Evolutionary conservation across 768 basidiomycete genomes (phyloP).

Genomic region (Phaffia tasmanica): DNA sequence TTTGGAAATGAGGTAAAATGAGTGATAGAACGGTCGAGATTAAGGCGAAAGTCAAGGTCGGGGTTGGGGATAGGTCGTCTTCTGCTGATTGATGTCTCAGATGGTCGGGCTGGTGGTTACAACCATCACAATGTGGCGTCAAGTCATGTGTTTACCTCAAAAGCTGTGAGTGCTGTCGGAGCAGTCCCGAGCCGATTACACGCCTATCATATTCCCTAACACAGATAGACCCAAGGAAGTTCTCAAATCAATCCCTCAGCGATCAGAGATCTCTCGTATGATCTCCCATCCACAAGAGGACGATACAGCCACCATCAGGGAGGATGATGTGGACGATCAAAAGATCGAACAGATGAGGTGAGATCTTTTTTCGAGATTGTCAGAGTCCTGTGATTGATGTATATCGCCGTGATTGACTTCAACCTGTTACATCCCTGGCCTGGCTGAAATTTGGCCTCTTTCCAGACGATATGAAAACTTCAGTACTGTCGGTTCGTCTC

Average conservation of each 20-base stretch:
- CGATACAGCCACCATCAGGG: constrained; percentile 30
- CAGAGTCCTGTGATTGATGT: not conserved
- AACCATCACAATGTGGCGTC: too few relatives aligned
- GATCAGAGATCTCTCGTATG: not conserved
- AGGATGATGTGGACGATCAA: constrained; percentile 26
- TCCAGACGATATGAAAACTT: constrained; percentile 89
- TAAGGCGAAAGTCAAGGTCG: too few relatives aligned
- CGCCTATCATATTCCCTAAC: not conserved
- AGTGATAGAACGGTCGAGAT: too few relatives aligned
- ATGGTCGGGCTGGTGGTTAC: too few relatives aligned
- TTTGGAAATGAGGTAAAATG: too few relatives aligned
- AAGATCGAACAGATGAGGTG: constrained; percentile 30
- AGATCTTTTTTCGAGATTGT: not conserved
- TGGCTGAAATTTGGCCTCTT: not conserved
- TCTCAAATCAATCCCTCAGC: too few relatives aligned
- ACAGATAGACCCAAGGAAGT: not conserved
- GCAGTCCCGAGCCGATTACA: not conserved
- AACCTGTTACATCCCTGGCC: not conserved
- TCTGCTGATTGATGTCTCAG: too few relatives aligned
- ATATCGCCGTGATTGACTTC: not conserved
- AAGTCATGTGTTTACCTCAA: too few relatives aligned
- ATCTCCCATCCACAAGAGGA: constrained; percentile 14
- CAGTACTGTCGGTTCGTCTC: constrained; percentile 52
- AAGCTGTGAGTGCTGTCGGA: too few relatives aligned
- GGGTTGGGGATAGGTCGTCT: too few relatives aligned